Evolutionary conservation across 2,329 filamentous ascomycete species (phyloP).

Genomic region (Zasmidium cellare): DNA sequence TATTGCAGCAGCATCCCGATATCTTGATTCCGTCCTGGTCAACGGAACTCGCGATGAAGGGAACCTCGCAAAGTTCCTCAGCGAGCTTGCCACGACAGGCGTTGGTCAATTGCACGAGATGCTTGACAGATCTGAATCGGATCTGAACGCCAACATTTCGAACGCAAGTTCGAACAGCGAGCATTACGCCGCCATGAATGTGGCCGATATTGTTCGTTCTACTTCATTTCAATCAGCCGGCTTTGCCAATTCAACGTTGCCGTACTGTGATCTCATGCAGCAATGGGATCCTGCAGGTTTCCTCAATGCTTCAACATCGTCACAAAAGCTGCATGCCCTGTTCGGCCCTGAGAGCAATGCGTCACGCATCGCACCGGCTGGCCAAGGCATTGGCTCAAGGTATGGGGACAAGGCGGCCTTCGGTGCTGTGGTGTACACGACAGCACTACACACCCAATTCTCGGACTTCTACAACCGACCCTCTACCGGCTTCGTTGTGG

Average conservation of each 20-base stretch:
- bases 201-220: conserved; percentile 11
- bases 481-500: neutral
- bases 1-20: conserved; percentile 15
- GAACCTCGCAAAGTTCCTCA: conserved; percentile 15
- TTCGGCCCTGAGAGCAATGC: conserved; percentile 17
- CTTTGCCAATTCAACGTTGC: conserved; percentile 15
- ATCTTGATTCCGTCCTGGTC: conserved; percentile 17
- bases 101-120: conserved; percentile 11
- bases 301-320: conserved; percentile 1
- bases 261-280: conserved; percentile 24
- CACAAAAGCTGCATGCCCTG: conserved; percentile 13
- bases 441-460: neutral
- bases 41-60: conserved; percentile 20
- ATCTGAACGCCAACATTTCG: neutral
- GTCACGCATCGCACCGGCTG: neutral
- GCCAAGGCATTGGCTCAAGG: neutral
- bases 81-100: conserved; percentile 10
- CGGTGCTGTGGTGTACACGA: neutral
- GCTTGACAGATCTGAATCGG: conserved; percentile 6
- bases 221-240: conserved; percentile 20
- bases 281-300: conserved; percentile 13
- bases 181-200: neutral
- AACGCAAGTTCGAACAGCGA: conserved; percentile 1
- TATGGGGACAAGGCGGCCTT: neutral
- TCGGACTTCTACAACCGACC: neutral